These are phyloP conservation scores for Blakeslea trispora DNA, from an alignment of 371 early-diverging fungal species.

Conservation along the genomic window DNA sequence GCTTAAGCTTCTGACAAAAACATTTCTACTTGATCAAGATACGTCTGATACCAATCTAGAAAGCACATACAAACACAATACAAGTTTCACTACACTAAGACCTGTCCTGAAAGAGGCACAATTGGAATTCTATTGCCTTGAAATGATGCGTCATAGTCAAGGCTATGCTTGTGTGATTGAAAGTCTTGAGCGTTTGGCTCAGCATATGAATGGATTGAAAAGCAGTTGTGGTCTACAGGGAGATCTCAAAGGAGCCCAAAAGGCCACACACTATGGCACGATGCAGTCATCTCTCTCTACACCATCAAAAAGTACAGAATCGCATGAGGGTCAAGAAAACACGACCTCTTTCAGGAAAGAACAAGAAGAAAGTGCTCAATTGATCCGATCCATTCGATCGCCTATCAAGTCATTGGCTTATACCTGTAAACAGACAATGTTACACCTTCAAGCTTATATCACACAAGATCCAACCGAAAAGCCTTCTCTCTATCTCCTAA, in stretches of 20 bases:
- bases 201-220: constrained; percentile 62
- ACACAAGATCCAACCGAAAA: constrained; percentile 16
- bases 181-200: constrained; percentile 62
- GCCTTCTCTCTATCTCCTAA: constrained; percentile 34
- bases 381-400: constrained; percentile 50
- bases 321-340: neutral
- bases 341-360: no score
- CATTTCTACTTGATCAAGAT: constrained; percentile 64
- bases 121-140: constrained; percentile 60
- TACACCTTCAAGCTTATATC: constrained; percentile 53
- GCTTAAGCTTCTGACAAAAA: constrained; percentile 62
- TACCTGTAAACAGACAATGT: constrained; percentile 61
- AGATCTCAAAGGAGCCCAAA: constrained; percentile 22
- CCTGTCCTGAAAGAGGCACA: constrained; percentile 59
- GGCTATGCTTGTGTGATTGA: constrained; percentile 46
- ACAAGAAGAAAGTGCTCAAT: constrained; percentile 37
- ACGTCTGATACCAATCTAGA: constrained; percentile 49
- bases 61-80: constrained; percentile 59
- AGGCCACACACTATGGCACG: neutral
- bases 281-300: neutral
- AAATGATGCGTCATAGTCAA: constrained; percentile 46
- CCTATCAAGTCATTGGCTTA: constrained; percentile 60
- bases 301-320: neutral
- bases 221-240: constrained; percentile 68
- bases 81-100: constrained; percentile 62